phyloP scores from a whole-genome alignment of 257 asterid species.

The Solanum habrochaites region DNA sequence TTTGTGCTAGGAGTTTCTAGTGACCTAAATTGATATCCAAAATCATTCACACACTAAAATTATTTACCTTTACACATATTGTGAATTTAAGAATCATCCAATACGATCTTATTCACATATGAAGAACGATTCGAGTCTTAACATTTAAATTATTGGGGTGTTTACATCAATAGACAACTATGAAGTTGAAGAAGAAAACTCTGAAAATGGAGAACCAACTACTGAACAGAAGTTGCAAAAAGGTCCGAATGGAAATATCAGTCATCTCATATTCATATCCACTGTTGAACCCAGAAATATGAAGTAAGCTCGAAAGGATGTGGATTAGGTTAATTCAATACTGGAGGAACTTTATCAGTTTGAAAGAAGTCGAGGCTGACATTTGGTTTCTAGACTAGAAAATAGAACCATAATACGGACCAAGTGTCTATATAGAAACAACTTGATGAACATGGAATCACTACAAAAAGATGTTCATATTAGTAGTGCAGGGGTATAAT shows the following conservation, averaged over 20 bases:
- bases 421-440: too few relatives aligned
- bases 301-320: background rate
- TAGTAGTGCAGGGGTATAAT: background rate
- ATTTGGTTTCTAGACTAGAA: background rate
- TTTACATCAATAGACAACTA: background rate
- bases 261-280: background rate
- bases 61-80: too few relatives aligned
- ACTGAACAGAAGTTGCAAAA: background rate
- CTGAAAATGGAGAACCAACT: background rate
- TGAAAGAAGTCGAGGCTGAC: background rate
- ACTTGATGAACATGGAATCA: background rate
- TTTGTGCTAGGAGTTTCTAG: too few relatives aligned
- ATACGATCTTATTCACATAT: too few relatives aligned
- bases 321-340: background rate
- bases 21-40: too few relatives aligned
- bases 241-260: background rate
- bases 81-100: too few relatives aligned
- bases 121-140: too few relatives aligned
- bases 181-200: background rate
- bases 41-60: too few relatives aligned
- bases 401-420: background rate
- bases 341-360: background rate
- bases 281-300: background rate
- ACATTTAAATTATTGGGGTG: too few relatives aligned
- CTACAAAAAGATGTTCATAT: background rate